These are phyloP conservation scores for Chrysanthemum lavandulifolium DNA, from an alignment of 129 eudicot genomes.

Conservation along the genomic window DNA sequence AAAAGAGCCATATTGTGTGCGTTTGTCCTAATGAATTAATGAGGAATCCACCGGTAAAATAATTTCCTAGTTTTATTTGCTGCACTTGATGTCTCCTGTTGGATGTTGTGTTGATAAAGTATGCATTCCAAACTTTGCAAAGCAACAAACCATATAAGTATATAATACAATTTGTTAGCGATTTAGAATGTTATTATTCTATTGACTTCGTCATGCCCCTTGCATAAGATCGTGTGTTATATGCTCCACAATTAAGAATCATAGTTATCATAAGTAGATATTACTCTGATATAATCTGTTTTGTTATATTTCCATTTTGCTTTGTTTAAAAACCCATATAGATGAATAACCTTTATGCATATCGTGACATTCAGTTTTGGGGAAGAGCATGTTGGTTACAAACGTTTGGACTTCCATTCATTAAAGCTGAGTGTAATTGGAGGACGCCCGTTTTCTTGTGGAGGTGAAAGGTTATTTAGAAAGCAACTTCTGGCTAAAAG, in stretches of 20 bases:
- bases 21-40: neutral
- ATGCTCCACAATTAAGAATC: no score
- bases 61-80: neutral
- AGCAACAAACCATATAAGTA: neutral
- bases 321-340: slow-evolving; percentile 3
- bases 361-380: slow-evolving; percentile 61
- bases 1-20: neutral
- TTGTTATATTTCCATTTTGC: neutral
- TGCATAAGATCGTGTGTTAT: no score
- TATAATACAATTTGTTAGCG: neutral
- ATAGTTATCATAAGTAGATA: neutral
- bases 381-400: slow-evolving; percentile 86
- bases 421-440: slow-evolving; percentile 81
- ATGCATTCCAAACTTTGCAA: neutral
- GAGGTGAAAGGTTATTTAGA: slow-evolving; percentile 62
- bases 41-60: neutral
- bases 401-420: slow-evolving; percentile 63
- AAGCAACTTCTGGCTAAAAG: slow-evolving; percentile 73
- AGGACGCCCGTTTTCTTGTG: slow-evolving; percentile 91
- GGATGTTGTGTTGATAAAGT: neutral
- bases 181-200: no score
- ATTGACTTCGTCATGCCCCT: no score
- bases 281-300: slow-evolving; percentile 15
- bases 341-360: slow-evolving; percentile 10
- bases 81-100: neutral